Evolutionary conservation across 352 stramenopile species (phyloP).

Genomic region (Pythium vanterpoolii): DNA sequence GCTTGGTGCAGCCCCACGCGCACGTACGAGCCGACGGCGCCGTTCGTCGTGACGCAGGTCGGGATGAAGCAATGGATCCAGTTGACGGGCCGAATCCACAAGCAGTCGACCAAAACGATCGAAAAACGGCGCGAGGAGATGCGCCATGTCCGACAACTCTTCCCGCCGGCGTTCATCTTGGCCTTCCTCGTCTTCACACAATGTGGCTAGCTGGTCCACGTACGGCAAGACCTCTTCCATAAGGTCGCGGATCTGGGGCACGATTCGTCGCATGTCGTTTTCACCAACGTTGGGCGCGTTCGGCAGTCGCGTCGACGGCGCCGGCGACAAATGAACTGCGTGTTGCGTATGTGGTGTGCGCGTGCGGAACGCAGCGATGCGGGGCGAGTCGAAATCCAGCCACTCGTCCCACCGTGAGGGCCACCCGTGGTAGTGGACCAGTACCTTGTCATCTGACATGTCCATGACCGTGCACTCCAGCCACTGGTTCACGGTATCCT

Average conservation of each 20-base stretch:
- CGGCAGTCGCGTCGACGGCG: conserved; percentile 47
- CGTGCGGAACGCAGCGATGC: conserved; percentile 95
- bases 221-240: conserved; percentile 74
- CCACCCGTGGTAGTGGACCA: conserved; percentile 98
- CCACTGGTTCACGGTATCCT: conserved; percentile 98
- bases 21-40: conserved; percentile 31
- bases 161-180: conserved; percentile 12
- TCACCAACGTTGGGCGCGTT: conserved; percentile 45
- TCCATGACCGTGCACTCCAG: conserved; percentile 96
- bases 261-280: conserved; percentile 41
- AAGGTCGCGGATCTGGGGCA: conserved; percentile 55
- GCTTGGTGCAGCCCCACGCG: conserved; percentile 29
- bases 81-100: conserved; percentile 53
- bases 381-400: conserved; percentile 92
- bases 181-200: conserved; percentile 49
- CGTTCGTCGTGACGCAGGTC: conserved; percentile 34
- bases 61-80: conserved; percentile 60
- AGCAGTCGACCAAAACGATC: conserved; percentile 77
- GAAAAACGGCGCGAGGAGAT: conserved; percentile 71
- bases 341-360: conserved; percentile 70
- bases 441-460: conserved; percentile 78
- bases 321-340: conserved; percentile 51
- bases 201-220: conserved; percentile 51
- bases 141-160: conserved; percentile 60
- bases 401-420: conserved; percentile 97